Base-by-base conservation (phyloP, 768 basidiomycete genomes). In the Austroboletus festivus region DNA sequence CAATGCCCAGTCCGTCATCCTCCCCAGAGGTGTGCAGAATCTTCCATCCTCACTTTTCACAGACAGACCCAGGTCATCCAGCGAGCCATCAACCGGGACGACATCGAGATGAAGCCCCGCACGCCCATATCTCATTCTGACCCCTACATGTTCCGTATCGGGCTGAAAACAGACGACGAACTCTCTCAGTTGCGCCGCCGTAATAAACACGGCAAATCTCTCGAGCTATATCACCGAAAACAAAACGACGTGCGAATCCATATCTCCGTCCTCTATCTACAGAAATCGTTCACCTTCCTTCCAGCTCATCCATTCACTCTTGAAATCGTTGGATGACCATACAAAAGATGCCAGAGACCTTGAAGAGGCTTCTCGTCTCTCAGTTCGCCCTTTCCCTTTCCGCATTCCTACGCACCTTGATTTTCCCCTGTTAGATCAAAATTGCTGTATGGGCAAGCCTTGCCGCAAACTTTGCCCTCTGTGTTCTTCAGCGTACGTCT, bases 321-420 rank as follows among this genome's bases (percentile, higher is more conserved):
- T 98, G 28, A 96, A 95, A 68, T 81, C 93, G 1, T 86, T 98
- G 81, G 88, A 92, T 30, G 83, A 86, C 28, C 89, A 93, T 60
- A 91, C 91, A 0, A 78, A 81, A 43, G 90, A 95, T 58, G 93
- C 92, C 15, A 78, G 74, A 51, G 74, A 77, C 12, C 81, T 84
- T 26, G 86, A 85, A 62, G 79, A 85, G 30, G 75, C 76, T 24
- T 73, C 78, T 31, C 84, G 87, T 18, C 57, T 89, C 40, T 75
- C 85, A 18, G 89, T 89, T 59, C 53, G 80, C 68, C 10, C 35
- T 24, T 38, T 20, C 26, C 0, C 28, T 6, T 48, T 20, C 37
- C 13, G 8, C 28, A n/a, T 38, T 9, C 22, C 24, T 41, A 22
- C 46, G 19, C 35, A 3, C 24, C 26, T 16, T 46, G 33, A 11